phyloP scores from a whole-genome alignment of 352 stramenopile genomes.

The Globisporangium perplexum region DNA sequence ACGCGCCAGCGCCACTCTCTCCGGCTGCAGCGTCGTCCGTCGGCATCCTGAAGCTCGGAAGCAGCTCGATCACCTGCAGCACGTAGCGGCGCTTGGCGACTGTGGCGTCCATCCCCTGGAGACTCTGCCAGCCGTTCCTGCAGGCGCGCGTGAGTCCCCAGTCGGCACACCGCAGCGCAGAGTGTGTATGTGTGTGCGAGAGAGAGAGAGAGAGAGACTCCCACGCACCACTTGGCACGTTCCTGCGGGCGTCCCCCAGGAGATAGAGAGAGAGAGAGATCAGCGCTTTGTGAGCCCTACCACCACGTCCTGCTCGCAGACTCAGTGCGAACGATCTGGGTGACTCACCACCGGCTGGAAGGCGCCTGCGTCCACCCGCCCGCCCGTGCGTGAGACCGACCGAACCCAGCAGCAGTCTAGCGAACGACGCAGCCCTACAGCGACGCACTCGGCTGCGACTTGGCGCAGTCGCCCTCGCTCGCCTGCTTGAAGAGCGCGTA shows the following conservation, averaged over 20 bases:
- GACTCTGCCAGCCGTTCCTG: conserved; percentile 49
- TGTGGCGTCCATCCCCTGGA: conserved; percentile 26
- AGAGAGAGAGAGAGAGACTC: not conserved
- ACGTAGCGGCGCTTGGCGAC: conserved; percentile 51
- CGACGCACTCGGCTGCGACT: conserved; percentile 36
- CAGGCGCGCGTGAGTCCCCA: not conserved
- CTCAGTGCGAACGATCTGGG: not conserved
- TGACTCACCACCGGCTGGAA: conserved; percentile 45
- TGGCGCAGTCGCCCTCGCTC: conserved; percentile 53
- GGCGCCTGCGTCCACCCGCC: conserved; percentile 16
- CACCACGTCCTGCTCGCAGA: not conserved
- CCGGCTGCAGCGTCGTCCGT: conserved; percentile 4
- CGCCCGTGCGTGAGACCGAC: no score
- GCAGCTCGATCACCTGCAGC: conserved; percentile 37
- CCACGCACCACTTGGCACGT: conserved; percentile 48
- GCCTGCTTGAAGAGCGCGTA: conserved; percentile 82
- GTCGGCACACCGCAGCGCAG: not conserved
- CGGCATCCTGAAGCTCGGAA: conserved; percentile 40
- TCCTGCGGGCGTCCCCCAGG: conserved; percentile 17
- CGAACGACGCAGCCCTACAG: no score
- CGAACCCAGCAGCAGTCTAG: no score
- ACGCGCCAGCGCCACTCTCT: not conserved
- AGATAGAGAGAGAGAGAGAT: not conserved
- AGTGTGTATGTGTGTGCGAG: not conserved
- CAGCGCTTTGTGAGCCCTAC: no score